Evolutionary conservation across 495 filamentous ascomycete genomes (phyloP).

Genomic region (Penicillium arizonense): DNA sequence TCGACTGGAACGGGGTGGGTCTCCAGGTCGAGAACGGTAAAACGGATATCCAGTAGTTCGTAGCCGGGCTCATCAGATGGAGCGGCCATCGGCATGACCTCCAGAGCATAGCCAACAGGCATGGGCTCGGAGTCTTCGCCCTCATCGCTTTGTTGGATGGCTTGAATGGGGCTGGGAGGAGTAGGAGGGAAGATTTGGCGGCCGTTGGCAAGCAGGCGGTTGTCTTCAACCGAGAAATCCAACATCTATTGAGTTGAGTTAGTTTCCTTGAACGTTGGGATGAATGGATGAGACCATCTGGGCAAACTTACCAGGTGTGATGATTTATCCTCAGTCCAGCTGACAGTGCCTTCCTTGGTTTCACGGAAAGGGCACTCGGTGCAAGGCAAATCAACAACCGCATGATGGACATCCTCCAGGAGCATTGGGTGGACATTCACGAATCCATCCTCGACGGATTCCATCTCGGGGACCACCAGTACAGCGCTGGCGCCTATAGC

Average conservation of each 20-base stretch:
- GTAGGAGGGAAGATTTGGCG: constrained; percentile 49
- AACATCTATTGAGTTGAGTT: constrained; percentile 27
- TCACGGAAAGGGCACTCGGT: constrained; percentile 46
- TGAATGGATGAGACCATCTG: constrained; percentile 11
- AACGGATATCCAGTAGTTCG: constrained; percentile 39
- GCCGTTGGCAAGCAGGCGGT: constrained; percentile 45
- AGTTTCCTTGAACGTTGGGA: background rate
- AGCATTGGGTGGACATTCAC: constrained; percentile 27
- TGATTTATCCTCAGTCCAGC: constrained; percentile 36
- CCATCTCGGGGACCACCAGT: constrained; percentile 44
- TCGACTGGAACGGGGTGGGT: constrained; percentile 49
- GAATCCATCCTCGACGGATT: constrained; percentile 25
- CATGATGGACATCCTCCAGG: constrained; percentile 27
- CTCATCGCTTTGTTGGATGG: constrained; percentile 36
- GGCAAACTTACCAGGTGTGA: constrained; percentile 36
- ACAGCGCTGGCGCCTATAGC: constrained; percentile 47
- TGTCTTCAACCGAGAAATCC: constrained; percentile 42
- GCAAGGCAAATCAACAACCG: constrained; percentile 41
- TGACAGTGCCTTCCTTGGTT: constrained; percentile 30
- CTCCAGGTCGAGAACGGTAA: constrained; percentile 50
- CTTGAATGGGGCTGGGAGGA: constrained; percentile 32
- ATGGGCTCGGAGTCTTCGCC: constrained; percentile 35
- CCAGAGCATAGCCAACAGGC: constrained; percentile 42
- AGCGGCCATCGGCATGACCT: constrained; percentile 34
- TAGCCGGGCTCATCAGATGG: constrained; percentile 27